Conservation (phyloP, 306 rosid genomes). For the Lithocarpus polystachyus region DNA sequence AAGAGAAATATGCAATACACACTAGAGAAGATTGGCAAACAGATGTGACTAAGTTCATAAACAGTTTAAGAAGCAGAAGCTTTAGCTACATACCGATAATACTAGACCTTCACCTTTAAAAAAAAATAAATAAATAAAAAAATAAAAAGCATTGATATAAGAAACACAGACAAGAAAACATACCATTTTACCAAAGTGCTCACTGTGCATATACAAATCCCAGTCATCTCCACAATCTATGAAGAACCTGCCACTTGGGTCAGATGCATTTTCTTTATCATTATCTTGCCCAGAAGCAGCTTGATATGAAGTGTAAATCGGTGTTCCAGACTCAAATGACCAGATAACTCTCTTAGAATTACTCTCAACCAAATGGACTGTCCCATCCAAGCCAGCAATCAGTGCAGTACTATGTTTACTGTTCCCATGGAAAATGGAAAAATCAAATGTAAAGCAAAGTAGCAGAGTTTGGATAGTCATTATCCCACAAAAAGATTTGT, state of each 20-base stretch:
- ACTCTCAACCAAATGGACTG: slow-evolving; percentile 53
- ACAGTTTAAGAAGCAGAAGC: not conserved
- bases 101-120: too few relatives aligned
- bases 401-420: slow-evolving; percentile 44
- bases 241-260: slow-evolving; percentile 23
- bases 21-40: not conserved
- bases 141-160: slow-evolving; percentile 5
- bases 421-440: slow-evolving; percentile 20
- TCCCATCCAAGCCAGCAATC: slow-evolving; percentile 59
- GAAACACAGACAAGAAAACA: not conserved
- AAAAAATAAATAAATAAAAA: too few relatives aligned
- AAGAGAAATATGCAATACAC: not conserved
- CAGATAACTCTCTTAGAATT: slow-evolving; percentile 50
- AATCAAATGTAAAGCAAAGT: not conserved
- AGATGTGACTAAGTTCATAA: not conserved
- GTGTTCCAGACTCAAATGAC: slow-evolving; percentile 65
- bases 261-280: slow-evolving; percentile 41
- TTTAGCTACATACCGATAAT: not conserved
- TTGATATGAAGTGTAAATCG: slow-evolving; percentile 56
- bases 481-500: not conserved
- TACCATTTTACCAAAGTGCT: slow-evolving; percentile 63
- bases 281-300: slow-evolving; percentile 30
- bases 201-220: slow-evolving; percentile 48
- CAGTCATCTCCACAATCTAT: slow-evolving; percentile 81
- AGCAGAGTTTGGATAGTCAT: not conserved